Percentiles rank a stretch among this genome's conserved stretches.
Conservation (phyloP, 2,329 filamentous ascomycete species). For the Colletotrichum salicis region DNA sequence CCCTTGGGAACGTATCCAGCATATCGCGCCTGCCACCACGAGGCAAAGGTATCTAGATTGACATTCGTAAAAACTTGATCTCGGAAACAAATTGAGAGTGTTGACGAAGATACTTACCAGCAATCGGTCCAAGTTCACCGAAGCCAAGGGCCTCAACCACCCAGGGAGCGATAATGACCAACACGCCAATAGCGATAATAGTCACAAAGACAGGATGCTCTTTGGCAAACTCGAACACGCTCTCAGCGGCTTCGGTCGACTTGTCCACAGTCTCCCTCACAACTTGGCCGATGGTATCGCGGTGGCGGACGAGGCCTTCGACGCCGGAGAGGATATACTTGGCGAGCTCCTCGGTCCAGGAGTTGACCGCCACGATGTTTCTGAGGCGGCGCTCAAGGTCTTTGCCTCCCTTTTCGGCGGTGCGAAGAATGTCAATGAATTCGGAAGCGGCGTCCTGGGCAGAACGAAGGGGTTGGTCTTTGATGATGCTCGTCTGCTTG, state of each 20-base stretch:
- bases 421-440: conserved; percentile 19
- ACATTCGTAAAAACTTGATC: background rate
- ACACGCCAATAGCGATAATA: conserved; percentile 31
- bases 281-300: conserved; percentile 23
- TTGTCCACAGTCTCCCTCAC: conserved; percentile 22
- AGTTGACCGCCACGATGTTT: conserved; percentile 8
- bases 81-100: too few relatives aligned
- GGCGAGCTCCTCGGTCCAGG: conserved; percentile 31
- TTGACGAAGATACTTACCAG: background rate
- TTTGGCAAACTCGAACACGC: conserved; percentile 10
- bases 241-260: conserved; percentile 2
- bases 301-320: conserved; percentile 18
- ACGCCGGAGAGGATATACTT: conserved; percentile 24
- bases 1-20: conserved; percentile 23
- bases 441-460: conserved; percentile 14
- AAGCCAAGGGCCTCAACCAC: conserved; percentile 32
- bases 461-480: background rate
- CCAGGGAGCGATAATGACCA: conserved; percentile 28
- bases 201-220: conserved; percentile 22
- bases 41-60: conserved; percentile 7
- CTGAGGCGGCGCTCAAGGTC: conserved; percentile 14
- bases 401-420: conserved; percentile 15
- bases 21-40: conserved; percentile 26
- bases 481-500: background rate
- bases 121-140: conserved; percentile 14